Conservation (phyloP, 179 eudicot species). For the Sideroxylon spinosum region DNA sequence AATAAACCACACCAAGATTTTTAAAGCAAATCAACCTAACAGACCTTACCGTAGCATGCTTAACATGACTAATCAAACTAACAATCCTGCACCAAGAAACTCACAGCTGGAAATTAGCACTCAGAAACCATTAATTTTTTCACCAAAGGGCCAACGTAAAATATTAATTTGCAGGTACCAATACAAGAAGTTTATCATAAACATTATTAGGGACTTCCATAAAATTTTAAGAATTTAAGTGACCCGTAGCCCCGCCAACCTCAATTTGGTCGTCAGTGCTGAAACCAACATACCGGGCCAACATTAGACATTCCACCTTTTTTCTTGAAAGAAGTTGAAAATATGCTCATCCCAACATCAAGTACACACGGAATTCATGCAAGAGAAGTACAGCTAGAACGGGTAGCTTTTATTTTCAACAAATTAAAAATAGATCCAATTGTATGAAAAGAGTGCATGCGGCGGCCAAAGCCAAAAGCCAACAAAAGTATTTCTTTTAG, state of each 20-base stretch:
- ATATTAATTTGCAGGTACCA: too few species aligned
- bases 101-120: too few species aligned
- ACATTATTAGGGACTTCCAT: too few species aligned
- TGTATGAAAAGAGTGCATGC: background rate
- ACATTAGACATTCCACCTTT: background rate
- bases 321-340: background rate
- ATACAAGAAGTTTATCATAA: too few species aligned
- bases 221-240: too few species aligned
- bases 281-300: too few species aligned
- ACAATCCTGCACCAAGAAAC: background rate
- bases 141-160: too few species aligned
- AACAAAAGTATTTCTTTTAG: background rate
- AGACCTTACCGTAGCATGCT: background rate
- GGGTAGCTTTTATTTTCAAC: slow-evolving; percentile 7
- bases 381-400: background rate
- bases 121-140: too few species aligned
- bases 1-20: too few species aligned
- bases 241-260: too few species aligned
- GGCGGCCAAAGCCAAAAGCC: background rate
- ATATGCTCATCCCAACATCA: background rate
- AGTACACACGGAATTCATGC: background rate
- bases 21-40: background rate
- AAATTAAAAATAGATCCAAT: background rate
- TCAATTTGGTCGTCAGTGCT: too few species aligned
- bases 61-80: background rate